Evolutionary conservation across 495 filamentous ascomycete genomes (phyloP), one percentile per base, ranked within the genome.

Genomic region (Thermochaetoides thermophila): DNA sequence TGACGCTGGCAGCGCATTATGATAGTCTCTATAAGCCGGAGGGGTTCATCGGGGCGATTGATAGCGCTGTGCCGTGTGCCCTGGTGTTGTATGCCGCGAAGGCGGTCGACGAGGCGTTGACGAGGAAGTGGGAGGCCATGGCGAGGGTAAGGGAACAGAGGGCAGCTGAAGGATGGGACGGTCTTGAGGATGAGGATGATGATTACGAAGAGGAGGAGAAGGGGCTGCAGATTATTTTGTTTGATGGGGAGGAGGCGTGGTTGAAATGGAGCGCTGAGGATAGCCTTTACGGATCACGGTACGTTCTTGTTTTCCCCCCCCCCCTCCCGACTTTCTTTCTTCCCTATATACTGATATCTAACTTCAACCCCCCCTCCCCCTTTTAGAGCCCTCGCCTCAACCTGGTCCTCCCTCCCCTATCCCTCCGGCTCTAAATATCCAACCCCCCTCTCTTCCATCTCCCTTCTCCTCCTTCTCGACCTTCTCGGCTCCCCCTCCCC

Each of bases 211-310:
- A 30, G 28, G 31, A 7, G 43, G 73, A 81, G 34, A 74, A 71
- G 46, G 89, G 89, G 5, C 68, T 97, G 19, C 89, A 96, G 63
- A 74, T 97, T 25, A 42, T 97, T 17, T 71, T 96, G 31, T 53
- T 97, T 15, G 89, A 97, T 53, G 89, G 89, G 3, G 89, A 97
- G 59, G 89, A 97, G 56, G 84, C 89, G 1, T 96, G 93, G 53
- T 47, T 69, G 25, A 42, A 38, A 1, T 97, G 89, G 89, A 76
- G 75, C 9, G 66, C 64, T 28, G 68, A 57, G 0, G 89, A 97
- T 56, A 87, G 80, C 4, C 55, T 92, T 5, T 97, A 96, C 45
- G 89, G 89, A 2, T 70, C 89, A 7, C 70, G 84, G 60, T 79
- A 56, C 14, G 56, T 44, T 17, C 25, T 24, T 12, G 15, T 45